Base-by-base conservation (phyloP, 768 basidiomycete species). In the Lepiota brunneoincarnata region DNA sequence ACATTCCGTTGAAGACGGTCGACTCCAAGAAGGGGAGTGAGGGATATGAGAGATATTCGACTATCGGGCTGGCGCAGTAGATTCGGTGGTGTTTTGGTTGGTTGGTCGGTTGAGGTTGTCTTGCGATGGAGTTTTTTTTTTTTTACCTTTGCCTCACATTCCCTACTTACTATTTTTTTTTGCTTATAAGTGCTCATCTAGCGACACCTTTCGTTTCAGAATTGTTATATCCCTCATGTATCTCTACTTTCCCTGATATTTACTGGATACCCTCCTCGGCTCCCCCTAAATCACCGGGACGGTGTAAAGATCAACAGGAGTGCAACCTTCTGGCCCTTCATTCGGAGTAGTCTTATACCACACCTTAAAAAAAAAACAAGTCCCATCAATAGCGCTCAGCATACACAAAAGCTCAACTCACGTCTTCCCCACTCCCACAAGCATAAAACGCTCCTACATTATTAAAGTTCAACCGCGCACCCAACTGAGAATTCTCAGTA, bases 391-490 rank as follows among this genome's bases (percentile, higher is more conserved):
- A 52, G 23, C 20, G 31, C 18, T 15, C 5, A 20, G 36, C 23
- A 49, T 46, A 34, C 41, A 18, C 36, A 43, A 45, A 26, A 12
- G 26, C 21, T n/a, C 40, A 3, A 58, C 67, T 56, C 41, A 68
- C 71, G 58, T 69, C 67, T 35, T 65, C 45, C 1, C 57, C 54
- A 43, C 49, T 48, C 31, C 60, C 63, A 52, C 71, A 71, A 6
- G 64, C 58, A 53, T 65, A 70, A 49, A 72, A 72, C 1, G 59
- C 66, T 15, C 71, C 71, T 3, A 52, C 40, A 36, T 23, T 64
- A 38, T 68, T 66, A 34, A 68, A 66, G 18, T 58, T 61, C 53
- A 70, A 52, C 36, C 58, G 45, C 10, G 69, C 64, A 1, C 68
- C 67, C 26, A 70, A 60, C 51, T 69, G 70, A 7, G 61, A 53